These are phyloP conservation scores for Solanum chacoense DNA, from an alignment of 305 asterid species.

Conservation along the genomic window DNA sequence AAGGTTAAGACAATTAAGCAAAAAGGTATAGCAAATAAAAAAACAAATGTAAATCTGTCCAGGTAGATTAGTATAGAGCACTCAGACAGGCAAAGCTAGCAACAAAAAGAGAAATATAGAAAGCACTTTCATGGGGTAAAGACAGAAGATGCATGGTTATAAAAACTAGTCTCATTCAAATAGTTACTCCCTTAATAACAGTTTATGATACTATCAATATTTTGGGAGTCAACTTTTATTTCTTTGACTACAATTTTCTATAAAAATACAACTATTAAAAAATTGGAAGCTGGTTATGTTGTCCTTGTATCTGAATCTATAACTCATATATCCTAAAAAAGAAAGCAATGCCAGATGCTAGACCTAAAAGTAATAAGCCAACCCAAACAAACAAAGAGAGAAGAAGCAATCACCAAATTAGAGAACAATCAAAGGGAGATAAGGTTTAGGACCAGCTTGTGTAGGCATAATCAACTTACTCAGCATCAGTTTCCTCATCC, in stretches of 20 bases:
- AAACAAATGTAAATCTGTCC: not conserved
- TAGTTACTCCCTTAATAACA: not conserved
- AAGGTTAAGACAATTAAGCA: not conserved
- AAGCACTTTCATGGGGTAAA: not conserved
- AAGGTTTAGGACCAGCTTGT: not conserved
- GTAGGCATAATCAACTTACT: constrained; percentile 43
- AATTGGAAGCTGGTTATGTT: not conserved
- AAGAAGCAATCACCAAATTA: not conserved
- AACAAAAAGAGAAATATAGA: not conserved
- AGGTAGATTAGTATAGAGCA: not conserved
- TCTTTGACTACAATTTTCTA: not conserved
- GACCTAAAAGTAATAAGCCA: not conserved
- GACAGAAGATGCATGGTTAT: not conserved
- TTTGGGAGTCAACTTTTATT: not conserved
- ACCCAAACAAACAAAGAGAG: not conserved
- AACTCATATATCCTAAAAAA: not conserved
- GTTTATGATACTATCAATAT: not conserved
- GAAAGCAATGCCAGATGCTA: not conserved
- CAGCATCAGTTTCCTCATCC: constrained; percentile 96
- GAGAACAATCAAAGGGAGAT: not conserved
- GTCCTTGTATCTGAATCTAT: not conserved
- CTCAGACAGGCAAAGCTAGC: not conserved
- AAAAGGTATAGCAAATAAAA: not conserved
- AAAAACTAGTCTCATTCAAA: not conserved
- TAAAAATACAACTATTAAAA: not conserved